Evolutionary conservation across 2,329 filamentous ascomycete species (phyloP), one percentile per base, ranked within the genome.

Genomic region (Leptographium wingfieldii): DNA sequence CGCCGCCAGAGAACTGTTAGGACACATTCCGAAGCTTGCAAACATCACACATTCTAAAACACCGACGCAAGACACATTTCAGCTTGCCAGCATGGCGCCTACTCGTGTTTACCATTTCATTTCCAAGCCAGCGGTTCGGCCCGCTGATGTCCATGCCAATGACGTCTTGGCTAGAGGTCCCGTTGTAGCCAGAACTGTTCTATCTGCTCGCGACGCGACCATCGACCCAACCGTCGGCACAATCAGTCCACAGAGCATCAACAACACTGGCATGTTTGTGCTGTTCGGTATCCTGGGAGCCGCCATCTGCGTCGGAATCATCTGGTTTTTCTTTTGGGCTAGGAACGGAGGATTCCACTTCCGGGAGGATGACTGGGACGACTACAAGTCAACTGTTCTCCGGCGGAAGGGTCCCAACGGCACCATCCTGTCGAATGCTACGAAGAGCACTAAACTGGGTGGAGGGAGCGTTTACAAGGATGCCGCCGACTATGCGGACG

Each of bases 311-410:
- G 61, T 88, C 3, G 81, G 78, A 0, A 82, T 80, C 29, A 90
- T 97, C 69, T 99, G 94, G 92, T 96, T 99, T 80, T 97, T 99
- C 81, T 95, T 95, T 80, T 95, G 90, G 88, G 92, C 92, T 60
- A 92, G 88, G 74, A 96, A 97, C 67, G 94, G 94, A 63, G 94
- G 94, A 16, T 96, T 97, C 76, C 77, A 88, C 64, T 97, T 91
- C 79, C 81, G 81, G 55, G 77, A 95, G 64, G 79, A 83, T 43
- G 94, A 99, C 73, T 99, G 94, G 92, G 92, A 97, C 6, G 94
- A 99, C 69, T 99, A 99, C 82, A 97, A 97, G 72, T 87, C 88
- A 1, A 96, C 92, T 0, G 94, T 99, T 2, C 74, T 99, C 54
- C 83, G 94, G 51, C 87, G 92, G 58, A 91, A 87, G 68, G 92